phyloP scores from a whole-genome alignment of 495 filamentous ascomycete species.

The Amniculicola lignicola region DNA sequence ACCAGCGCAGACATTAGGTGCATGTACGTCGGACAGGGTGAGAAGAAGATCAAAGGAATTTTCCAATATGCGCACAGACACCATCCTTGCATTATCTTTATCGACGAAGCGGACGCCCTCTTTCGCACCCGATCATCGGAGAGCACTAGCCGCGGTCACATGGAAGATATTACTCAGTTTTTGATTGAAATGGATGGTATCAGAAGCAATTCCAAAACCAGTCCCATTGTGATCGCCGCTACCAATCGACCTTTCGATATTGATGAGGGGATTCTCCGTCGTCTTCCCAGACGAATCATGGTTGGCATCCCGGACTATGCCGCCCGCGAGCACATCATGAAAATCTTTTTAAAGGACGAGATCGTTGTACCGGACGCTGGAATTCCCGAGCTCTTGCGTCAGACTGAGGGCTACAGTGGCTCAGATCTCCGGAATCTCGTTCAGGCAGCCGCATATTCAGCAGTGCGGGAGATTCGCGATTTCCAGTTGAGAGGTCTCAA shows the following conservation, averaged over 20 bases:
- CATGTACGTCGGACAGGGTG: constrained; percentile 97
- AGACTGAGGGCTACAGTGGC: constrained; percentile 85
- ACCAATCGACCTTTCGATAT: constrained; percentile 96
- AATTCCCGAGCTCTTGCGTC: constrained; percentile 70
- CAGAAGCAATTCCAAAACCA: constrained; percentile 79
- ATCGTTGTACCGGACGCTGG: constrained; percentile 79
- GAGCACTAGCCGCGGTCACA: constrained; percentile 95
- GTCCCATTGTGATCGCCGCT: constrained; percentile 99
- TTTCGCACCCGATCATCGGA: constrained; percentile 89
- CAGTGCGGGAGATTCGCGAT: too few species aligned
- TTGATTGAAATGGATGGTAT: constrained; percentile 97
- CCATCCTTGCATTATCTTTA: constrained; percentile 99
- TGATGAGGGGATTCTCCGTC: constrained; percentile 85
- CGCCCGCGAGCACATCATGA: constrained; percentile 89
- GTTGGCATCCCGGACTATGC: constrained; percentile 97
- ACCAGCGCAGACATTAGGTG: constrained; percentile 96
- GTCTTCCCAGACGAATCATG: constrained; percentile 93
- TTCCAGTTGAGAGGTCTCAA: too few species aligned
- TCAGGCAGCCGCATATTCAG: constrained; percentile 94
- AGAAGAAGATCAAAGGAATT: constrained; percentile 94
- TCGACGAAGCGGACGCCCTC: constrained; percentile 99
- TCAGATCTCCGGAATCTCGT: constrained; percentile 93
- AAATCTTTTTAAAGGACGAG: constrained; percentile 90
- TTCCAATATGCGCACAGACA: constrained; percentile 98
- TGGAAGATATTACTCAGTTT: constrained; percentile 96